A percentile compares a stretch with the other conserved stretches of the same genome.
Evolutionary conservation across 1,284 basidiomycete species (phyloP).

Genomic region (Schizophyllum commune): DNA sequence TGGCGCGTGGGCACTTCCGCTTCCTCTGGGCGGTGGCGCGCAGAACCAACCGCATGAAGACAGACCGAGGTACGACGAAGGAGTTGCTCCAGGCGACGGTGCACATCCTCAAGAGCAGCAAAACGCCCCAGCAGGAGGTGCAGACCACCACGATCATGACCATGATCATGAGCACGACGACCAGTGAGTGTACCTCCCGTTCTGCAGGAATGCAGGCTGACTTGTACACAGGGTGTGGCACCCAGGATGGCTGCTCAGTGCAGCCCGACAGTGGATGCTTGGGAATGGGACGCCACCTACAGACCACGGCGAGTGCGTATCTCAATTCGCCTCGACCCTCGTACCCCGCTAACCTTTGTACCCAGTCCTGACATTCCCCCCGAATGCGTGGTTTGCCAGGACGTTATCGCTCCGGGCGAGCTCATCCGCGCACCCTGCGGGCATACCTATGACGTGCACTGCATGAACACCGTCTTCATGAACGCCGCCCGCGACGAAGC

Average conservation of each 20-base stretch:
- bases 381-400: conserved; percentile 18
- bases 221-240: neutral
- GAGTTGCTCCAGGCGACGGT: too few relatives aligned
- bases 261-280: neutral
- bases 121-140: too few relatives aligned
- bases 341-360: neutral
- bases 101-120: too few relatives aligned
- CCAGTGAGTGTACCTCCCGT: neutral
- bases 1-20: neutral
- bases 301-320: neutral
- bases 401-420: neutral
- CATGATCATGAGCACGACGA: neutral
- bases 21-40: neutral
- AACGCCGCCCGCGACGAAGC: conserved; percentile 13
- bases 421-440: conserved; percentile 6
- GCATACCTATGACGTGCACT: conserved; percentile 21
- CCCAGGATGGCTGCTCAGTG: neutral
- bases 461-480: conserved; percentile 7
- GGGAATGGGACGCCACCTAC: neutral
- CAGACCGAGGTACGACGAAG: neutral
- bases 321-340: neutral
- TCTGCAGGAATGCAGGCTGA: neutral
- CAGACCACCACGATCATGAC: too few relatives aligned
- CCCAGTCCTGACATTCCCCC: conserved; percentile 13
- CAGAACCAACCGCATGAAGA: neutral